Conservation (phyloP, 2,329 filamentous ascomycete species). For the Metarhizium humberi region DNA sequence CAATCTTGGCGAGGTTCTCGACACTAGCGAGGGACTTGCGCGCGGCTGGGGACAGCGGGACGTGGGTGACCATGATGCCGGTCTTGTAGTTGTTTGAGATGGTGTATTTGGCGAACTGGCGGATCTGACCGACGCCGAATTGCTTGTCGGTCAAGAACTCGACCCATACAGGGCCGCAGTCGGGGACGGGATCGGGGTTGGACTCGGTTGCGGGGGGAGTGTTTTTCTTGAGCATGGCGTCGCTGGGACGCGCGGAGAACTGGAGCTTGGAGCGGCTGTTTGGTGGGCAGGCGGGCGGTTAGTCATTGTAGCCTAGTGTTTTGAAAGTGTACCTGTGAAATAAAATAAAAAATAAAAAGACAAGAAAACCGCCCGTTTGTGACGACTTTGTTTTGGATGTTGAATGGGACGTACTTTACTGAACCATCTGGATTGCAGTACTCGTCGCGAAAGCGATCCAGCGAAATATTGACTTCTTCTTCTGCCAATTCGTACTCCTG, state of each 20-base stretch:
- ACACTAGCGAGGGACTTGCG: slow-evolving; percentile 78
- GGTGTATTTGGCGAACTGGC: slow-evolving; percentile 77
- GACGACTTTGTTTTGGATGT: no score
- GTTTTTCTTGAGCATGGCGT: slow-evolving; percentile 77
- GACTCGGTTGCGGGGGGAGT: slow-evolving; percentile 59
- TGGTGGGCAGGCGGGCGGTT: neutral
- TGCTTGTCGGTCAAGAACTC: slow-evolving; percentile 77
- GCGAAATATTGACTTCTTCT: slow-evolving; percentile 76
- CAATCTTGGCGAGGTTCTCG: slow-evolving; percentile 68
- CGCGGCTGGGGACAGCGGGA: slow-evolving; percentile 74
- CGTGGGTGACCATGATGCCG: slow-evolving; percentile 82
- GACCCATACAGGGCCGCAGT: slow-evolving; percentile 84
- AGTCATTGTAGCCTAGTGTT: neutral
- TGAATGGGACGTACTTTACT: slow-evolving; percentile 54
- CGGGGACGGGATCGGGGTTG: slow-evolving; percentile 60
- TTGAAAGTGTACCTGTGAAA: neutral
- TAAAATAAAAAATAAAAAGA: no score
- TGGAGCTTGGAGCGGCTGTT: slow-evolving; percentile 70
- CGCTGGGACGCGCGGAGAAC: slow-evolving; percentile 79
- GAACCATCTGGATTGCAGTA: slow-evolving; percentile 66
- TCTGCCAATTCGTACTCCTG: slow-evolving; percentile 91
- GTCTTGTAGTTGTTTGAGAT: slow-evolving; percentile 73
- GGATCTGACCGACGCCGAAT: slow-evolving; percentile 88
- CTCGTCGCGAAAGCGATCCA: slow-evolving; percentile 68
- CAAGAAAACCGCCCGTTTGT: no score